Conservation (phyloP, 2,329 filamentous ascomycete species). For the Xylariaceae sp. region DNA sequence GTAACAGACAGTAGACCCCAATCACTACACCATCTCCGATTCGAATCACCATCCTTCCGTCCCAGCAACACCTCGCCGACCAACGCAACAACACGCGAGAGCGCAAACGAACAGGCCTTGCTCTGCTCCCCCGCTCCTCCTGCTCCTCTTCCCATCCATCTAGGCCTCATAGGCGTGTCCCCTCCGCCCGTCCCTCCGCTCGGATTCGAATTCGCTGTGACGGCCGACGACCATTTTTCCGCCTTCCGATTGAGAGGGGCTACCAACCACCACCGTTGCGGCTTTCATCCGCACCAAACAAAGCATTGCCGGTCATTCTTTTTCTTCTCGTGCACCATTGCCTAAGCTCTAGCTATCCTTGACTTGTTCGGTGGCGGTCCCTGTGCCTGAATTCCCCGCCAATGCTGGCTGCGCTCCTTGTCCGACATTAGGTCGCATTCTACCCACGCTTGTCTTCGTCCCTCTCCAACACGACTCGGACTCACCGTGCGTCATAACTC, state of each 20-base stretch:
- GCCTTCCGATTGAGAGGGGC: conserved; percentile 20
- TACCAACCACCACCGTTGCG: conserved; percentile 15
- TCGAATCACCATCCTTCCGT: conserved; percentile 5
- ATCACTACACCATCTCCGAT: conserved; percentile 14
- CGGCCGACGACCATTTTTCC: conserved; percentile 16
- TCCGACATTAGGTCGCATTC: conserved; percentile 25
- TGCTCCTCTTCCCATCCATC: neutral
- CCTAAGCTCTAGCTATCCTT: neutral
- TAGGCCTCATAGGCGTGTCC: neutral
- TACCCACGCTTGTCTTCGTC: conserved; percentile 24
- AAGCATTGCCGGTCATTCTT: conserved; percentile 1
- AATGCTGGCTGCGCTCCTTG: conserved; percentile 26
- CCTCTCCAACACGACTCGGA: conserved; percentile 33
- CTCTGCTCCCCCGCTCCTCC: neutral
- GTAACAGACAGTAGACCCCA: conserved; percentile 12
- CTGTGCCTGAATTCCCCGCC: conserved; percentile 24
- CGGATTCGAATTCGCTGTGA: conserved; percentile 12
- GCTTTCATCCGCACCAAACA: conserved; percentile 19
- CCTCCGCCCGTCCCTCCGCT: conserved; percentile 13
- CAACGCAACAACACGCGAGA: neutral
- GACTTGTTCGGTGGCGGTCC: conserved; percentile 21
- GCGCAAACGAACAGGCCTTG: neutral
- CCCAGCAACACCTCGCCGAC: neutral
- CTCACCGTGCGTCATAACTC: conserved; percentile 32
- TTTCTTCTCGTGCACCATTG: neutral